Percentiles rank a stretch among this genome's conserved stretches.
Evolutionary conservation across 2,329 filamentous ascomycete genomes (phyloP).

Genomic region (Aspergillus nomiae): DNA sequence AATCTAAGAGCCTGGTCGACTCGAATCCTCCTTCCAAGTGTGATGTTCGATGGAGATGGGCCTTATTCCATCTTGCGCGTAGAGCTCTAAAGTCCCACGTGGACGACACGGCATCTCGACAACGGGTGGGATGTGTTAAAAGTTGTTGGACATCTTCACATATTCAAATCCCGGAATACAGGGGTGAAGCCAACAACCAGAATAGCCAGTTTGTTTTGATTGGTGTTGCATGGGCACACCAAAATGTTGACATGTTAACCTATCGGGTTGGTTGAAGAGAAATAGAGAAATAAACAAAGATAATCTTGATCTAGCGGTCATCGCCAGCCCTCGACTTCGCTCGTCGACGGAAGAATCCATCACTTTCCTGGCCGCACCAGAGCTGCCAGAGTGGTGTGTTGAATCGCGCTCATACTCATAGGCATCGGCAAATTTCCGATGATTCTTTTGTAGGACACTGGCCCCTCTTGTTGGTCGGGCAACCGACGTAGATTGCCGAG

Average conservation of each 20-base stretch:
- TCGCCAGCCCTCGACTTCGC: slow-evolving; percentile 69
- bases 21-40: slow-evolving; percentile 18
- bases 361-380: slow-evolving; percentile 83
- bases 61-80: slow-evolving; percentile 10
- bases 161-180: slow-evolving; percentile 14
- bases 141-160: slow-evolving; percentile 12
- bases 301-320: slow-evolving; percentile 34
- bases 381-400: slow-evolving; percentile 76
- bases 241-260: slow-evolving; percentile 15
- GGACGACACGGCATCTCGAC: slow-evolving; percentile 11
- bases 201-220: slow-evolving; percentile 14
- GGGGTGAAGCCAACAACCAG: slow-evolving; percentile 14
- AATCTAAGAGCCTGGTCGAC: slow-evolving; percentile 21
- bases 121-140: background rate
- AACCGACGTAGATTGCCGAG: slow-evolving; percentile 46
- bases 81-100: slow-evolving; percentile 5
- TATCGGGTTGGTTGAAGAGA: slow-evolving; percentile 12
- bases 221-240: slow-evolving; percentile 9
- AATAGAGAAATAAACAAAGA: slow-evolving; percentile 13
- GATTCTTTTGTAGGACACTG: slow-evolving; percentile 77
- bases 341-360: slow-evolving; percentile 95
- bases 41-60: slow-evolving; percentile 15
- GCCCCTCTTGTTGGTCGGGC: slow-evolving; percentile 42
- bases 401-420: slow-evolving; percentile 70
- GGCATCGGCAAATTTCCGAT: slow-evolving; percentile 81